Evolutionary conservation across 1,139 yeast species (phyloP), one percentile per base, ranked within the genome.

Genomic region (Spencermartinsiella ligniputridi): DNA sequence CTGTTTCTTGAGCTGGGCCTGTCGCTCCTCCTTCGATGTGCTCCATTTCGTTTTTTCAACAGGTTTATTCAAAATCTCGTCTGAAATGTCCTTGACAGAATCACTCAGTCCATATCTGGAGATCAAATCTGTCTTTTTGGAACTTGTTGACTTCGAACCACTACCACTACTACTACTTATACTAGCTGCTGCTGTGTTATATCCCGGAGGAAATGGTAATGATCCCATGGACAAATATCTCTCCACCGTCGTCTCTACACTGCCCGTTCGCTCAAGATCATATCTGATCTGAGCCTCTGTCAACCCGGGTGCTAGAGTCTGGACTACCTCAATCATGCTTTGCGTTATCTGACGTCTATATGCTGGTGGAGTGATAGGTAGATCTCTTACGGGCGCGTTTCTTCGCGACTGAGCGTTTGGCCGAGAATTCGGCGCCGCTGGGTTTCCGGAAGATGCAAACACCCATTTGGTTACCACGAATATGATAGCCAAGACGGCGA

Each of bases 301-400:
- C 40, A 87, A 68, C 27, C 72, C 72, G 1, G 97, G 97, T 0
- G 89, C 96, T 50, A 90, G 72, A 21, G 89, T 78, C 55, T 81
- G 87, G 1, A 90, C 97, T 0, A 86, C 82, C 53, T 85, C 94
- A 40, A 90, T 73, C 97, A 90, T 90, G 51, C 78, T 81, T 9
- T 73, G 76, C 2, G 88, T 83, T n/a, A 85, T 84, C 2, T 70
- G 74, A 45, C 95, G 76, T 15, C 64, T 47, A 32, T 48, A 46
- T 6, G 32, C 32, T 27, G 32, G 32, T 5, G 32, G 32, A n/a
- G 8, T 27, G 13, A 41, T 45, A 20, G 40, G 45, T 24, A 37
- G 34, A 44, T 45, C 46, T 15, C 42, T 30, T 16, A 42, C 25
- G 18, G 5, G 29, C 19, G 13, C 32, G 39, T 29, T 18, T 32